Evolutionary conservation across 352 stramenopile genomes (phyloP).

Genomic region (Phytophthora agathidicida): DNA sequence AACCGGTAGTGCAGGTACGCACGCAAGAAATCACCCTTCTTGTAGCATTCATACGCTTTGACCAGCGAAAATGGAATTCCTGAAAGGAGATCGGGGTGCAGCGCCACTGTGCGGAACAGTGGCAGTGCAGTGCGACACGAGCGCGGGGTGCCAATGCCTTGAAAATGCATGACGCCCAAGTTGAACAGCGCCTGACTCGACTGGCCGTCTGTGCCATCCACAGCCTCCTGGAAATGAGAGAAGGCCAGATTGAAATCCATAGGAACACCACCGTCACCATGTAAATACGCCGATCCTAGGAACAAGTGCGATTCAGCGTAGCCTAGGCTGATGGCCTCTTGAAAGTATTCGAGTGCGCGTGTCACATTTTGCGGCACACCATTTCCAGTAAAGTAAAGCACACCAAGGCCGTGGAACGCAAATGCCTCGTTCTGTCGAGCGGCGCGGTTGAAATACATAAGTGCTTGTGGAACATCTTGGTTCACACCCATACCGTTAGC

Average conservation of each 20-base stretch:
- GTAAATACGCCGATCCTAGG: constrained; percentile 66
- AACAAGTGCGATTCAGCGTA: constrained; percentile 76
- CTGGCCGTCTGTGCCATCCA: constrained; percentile 38
- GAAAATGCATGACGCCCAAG: constrained; percentile 78
- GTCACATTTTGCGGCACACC: constrained; percentile 70
- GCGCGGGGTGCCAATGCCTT: constrained; percentile 51
- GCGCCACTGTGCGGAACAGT: constrained; percentile 70
- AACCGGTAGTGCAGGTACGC: constrained; percentile 77
- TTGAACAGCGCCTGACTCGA: constrained; percentile 73
- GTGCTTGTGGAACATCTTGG: constrained; percentile 59
- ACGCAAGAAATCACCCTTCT: constrained; percentile 64
- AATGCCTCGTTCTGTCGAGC: constrained; percentile 63
- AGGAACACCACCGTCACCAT: constrained; percentile 58
- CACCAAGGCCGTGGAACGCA: constrained; percentile 68
- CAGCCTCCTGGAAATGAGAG: constrained; percentile 66
- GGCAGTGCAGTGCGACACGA: constrained; percentile 55
- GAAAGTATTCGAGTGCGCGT: constrained; percentile 60
- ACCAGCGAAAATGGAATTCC: constrained; percentile 66
- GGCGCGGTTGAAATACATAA: constrained; percentile 66
- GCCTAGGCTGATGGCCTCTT: constrained; percentile 59
- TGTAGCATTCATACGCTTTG: constrained; percentile 73
- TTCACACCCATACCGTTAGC: constrained; percentile 65
- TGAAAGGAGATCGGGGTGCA: constrained; percentile 54
- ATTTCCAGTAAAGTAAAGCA: constrained; percentile 62
- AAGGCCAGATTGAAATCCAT: constrained; percentile 59